Conservation (phyloP, 108 stramenopile species). For the Skeletonema costatum region DNA sequence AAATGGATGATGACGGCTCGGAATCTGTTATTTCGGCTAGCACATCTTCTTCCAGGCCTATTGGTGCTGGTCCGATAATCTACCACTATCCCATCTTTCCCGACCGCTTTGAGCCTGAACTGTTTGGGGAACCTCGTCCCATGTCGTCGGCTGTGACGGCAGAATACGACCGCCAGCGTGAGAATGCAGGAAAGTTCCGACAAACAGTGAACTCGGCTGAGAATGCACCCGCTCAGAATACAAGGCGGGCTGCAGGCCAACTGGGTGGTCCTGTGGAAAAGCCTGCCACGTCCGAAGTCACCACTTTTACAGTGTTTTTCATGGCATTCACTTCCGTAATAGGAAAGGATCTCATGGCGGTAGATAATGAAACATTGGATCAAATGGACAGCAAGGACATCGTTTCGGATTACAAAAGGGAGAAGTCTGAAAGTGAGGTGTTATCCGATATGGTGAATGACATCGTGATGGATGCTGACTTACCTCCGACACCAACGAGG, state of each 20-base stretch:
- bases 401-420: slow-evolving; percentile 64
- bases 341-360: slow-evolving; percentile 76
- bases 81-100: slow-evolving; percentile 61
- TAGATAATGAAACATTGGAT: slow-evolving; percentile 59
- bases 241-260: slow-evolving; percentile 26
- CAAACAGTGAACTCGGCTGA: slow-evolving; percentile 33
- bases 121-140: slow-evolving; percentile 79
- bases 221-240: slow-evolving; percentile 15
- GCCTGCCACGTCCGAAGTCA: slow-evolving; percentile 59
- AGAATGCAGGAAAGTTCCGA: slow-evolving; percentile 82
- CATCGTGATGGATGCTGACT: not conserved
- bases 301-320: slow-evolving; percentile 88
- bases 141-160: slow-evolving; percentile 83
- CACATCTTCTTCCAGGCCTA: slow-evolving; percentile 76
- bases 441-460: not conserved
- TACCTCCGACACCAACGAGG: not conserved
- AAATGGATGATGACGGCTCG: slow-evolving; percentile 57
- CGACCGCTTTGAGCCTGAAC: slow-evolving; percentile 58
- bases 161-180: slow-evolving; percentile 85
- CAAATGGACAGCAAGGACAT: slow-evolving; percentile 60
- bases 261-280: slow-evolving; percentile 29
- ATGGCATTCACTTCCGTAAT: slow-evolving; percentile 80
- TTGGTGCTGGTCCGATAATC: slow-evolving; percentile 7
- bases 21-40: slow-evolving; percentile 81
- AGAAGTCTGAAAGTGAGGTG: not conserved